These are phyloP conservation scores for Coelastrella sp. DNA, from an alignment of 139 green algal species.

Conservation along the genomic window DNA sequence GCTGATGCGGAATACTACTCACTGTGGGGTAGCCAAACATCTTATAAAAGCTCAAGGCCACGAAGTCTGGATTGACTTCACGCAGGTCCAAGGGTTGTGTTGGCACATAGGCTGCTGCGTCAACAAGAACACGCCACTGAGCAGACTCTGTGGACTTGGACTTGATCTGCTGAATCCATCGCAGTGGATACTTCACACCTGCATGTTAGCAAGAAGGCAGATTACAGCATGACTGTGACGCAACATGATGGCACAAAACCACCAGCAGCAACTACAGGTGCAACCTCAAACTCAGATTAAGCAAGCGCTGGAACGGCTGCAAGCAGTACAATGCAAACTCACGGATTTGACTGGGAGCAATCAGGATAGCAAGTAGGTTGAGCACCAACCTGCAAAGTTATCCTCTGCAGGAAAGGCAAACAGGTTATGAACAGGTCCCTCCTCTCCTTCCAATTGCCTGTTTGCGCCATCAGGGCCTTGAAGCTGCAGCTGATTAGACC, in stretches of 20 bases:
- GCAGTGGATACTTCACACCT: slow-evolving; percentile 78
- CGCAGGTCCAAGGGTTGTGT: slow-evolving; percentile 78
- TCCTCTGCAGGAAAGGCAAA: slow-evolving; percentile 83
- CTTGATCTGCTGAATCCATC: slow-evolving; percentile 71
- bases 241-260: too few species aligned
- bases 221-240: too few species aligned
- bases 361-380: neutral
- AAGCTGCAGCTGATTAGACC: slow-evolving; percentile 19
- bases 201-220: neutral
- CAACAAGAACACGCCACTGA: slow-evolving; percentile 69
- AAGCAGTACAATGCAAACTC: neutral
- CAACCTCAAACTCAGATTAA: too few species aligned
- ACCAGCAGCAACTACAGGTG: too few species aligned
- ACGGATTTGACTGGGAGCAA: too few species aligned
- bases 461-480: slow-evolving; percentile 22
- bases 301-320: neutral
- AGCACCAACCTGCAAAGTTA: slow-evolving; percentile 71
- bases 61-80: slow-evolving; percentile 72
- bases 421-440: slow-evolving; percentile 58
- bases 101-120: slow-evolving; percentile 78
- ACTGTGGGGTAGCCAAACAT: slow-evolving; percentile 85
- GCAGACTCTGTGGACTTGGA: slow-evolving; percentile 51
- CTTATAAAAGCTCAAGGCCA: slow-evolving; percentile 83
- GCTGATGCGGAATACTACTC: too few species aligned
- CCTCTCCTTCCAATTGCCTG: slow-evolving; percentile 19